Evolutionary conservation across 805 yeast genomes (phyloP).

Genomic region (Metschnikowia lochheadii): DNA sequence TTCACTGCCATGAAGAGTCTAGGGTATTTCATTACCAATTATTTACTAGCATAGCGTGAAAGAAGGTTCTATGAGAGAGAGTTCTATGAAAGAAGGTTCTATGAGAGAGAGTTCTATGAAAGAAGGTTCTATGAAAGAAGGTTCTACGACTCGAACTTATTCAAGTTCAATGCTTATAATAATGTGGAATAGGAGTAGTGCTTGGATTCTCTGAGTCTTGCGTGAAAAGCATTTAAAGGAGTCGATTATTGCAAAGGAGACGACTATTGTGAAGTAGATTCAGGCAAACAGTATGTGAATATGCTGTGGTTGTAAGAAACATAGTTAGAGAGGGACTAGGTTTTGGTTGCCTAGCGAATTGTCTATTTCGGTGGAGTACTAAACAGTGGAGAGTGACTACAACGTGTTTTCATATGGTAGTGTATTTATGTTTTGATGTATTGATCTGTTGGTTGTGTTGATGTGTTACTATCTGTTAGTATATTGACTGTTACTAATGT

Average conservation of each 20-base stretch:
- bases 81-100: constrained; percentile 41
- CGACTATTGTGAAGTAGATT: no score
- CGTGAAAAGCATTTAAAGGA: no score
- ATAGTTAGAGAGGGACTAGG: constrained; percentile 32
- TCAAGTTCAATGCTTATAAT: constrained; percentile 74
- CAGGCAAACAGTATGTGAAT: no score
- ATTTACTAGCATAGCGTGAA: constrained; percentile 67
- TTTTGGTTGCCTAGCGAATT: constrained; percentile 27
- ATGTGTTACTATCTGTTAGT: no score
- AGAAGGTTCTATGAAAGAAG: no score
- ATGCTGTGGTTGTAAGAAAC: constrained; percentile 36
- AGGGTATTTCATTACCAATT: constrained; percentile 74
- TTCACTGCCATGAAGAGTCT: constrained; percentile 81
- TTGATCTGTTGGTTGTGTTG: no score
- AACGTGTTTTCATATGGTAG: no score
- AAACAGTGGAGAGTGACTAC: constrained; percentile 4
- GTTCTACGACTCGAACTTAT: constrained; percentile 18
- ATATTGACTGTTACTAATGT: no score
- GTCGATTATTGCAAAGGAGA: no score
- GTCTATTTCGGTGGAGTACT: constrained; percentile 23
- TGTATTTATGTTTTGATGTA: no score
- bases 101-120: constrained; percentile 45
- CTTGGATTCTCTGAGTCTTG: no score
- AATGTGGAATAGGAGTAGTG: constrained; percentile 61
- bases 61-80: constrained; percentile 38